Evolutionary conservation across 1,284 basidiomycete species (phyloP), one percentile per base, ranked within the genome.

Genomic region (Papiliotrema terrestris): DNA sequence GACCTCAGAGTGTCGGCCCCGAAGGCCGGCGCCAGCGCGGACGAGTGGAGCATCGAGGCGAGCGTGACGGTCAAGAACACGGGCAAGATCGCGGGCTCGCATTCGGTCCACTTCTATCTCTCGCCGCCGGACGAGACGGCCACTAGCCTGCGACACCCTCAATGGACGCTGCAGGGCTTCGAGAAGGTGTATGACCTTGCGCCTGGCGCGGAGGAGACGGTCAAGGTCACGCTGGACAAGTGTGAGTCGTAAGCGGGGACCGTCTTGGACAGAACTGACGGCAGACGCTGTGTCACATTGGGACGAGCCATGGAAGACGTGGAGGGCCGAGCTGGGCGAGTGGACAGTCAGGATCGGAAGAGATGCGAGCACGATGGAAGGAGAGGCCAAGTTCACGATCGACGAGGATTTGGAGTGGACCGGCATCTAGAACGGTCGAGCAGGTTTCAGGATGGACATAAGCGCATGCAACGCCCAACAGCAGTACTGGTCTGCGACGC

Each of bases 1-100:
- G 74, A 84, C 55, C 79, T 90, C 49, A 62, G 75, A 35, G 71
- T 88, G 20, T 32, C 41, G 32, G 13, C 35, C 23, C 47, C 58
- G 2, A 32, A 44, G 1, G 25, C 17, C 9, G 48, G 19, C 9
- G 36, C n/a, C 11, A 81, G 80, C 57, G 67, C 76, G 41, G 58
- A 67, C 35, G 55, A 58, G 8, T 60, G 60, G 59, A 54, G 52
- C 35, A 49, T 71, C 26, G 45, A 57, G 17, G 68, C 69, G 5
- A 56, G 49, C 14, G 66, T 77, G 23, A 63, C 57, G 19, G 66
- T 78, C 43, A 72, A 62, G 49, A 78, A 78, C 64, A 72, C 71
- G 1, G 77, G 77, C 20, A 59, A 64, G 20, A 50, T 67, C 19
- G 57, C 62, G 8, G 77, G 75, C 1, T 59, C 58, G 45, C 73